Percentiles rank a stretch among this genome's conserved stretches.
These are phyloP conservation scores for Kluyveromyces lactis DNA, from an alignment of 805 yeast species.

Conservation along the genomic window DNA sequence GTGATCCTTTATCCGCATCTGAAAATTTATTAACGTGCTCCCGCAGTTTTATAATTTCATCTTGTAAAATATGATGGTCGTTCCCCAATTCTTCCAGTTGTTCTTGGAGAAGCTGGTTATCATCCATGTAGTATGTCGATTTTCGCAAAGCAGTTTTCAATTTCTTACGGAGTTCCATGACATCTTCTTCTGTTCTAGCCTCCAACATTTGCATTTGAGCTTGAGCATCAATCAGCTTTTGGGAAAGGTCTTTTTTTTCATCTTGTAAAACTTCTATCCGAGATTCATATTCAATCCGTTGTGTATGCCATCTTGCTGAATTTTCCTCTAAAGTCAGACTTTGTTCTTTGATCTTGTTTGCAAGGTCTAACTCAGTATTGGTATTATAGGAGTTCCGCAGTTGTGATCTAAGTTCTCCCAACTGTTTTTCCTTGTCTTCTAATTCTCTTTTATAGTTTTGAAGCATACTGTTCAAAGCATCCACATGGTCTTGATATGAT, in stretches of 20 bases:
- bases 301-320: slow-evolving; percentile 1
- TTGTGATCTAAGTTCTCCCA: slow-evolving; percentile 3
- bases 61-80: slow-evolving; percentile 13
- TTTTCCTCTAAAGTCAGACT: slow-evolving; percentile 2
- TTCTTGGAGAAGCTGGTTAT: slow-evolving; percentile 9
- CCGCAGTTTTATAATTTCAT: slow-evolving; percentile 21
- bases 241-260: not conserved
- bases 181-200: slow-evolving; percentile 20
- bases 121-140: slow-evolving; percentile 9
- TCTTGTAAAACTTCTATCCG: not conserved
- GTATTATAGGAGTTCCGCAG: not conserved
- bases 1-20: slow-evolving; percentile 35
- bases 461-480: slow-evolving; percentile 12
- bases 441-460: slow-evolving; percentile 9
- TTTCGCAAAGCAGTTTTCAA: slow-evolving; percentile 9
- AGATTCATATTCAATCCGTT: not conserved
- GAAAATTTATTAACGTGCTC: slow-evolving; percentile 14
- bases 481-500: slow-evolving; percentile 14
- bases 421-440: slow-evolving; percentile 11
- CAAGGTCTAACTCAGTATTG: slow-evolving; percentile 1
- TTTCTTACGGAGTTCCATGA: slow-evolving; percentile 18
- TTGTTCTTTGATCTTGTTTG: slow-evolving; percentile 1
- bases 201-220: slow-evolving; percentile 14
- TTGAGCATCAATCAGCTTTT: slow-evolving; percentile 13
- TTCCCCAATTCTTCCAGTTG: slow-evolving; percentile 8